A percentile compares a stretch with the other conserved stretches of the same genome.
These are phyloP conservation scores for Coemansia sp. DNA, from an alignment of 192 early-diverging fungal species.

Conservation along the genomic window DNA sequence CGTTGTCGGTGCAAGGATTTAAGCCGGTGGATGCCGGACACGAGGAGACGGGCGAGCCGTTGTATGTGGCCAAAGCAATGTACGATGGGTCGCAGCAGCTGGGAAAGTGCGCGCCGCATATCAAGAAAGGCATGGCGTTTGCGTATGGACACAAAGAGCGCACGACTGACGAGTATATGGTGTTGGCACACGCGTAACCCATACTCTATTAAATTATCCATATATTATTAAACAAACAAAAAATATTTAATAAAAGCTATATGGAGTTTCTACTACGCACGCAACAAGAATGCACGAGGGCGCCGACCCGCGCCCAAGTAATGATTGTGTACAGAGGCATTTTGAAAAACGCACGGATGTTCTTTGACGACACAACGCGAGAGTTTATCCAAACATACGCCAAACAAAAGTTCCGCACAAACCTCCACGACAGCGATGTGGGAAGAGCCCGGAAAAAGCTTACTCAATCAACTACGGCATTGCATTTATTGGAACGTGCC, in stretches of 20 bases:
- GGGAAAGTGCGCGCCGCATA: constrained; percentile 54
- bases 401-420: constrained; percentile 22
- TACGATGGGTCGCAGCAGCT: constrained; percentile 55
- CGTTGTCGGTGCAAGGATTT: constrained; percentile 42
- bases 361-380: constrained; percentile 43
- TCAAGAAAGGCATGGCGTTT: constrained; percentile 54
- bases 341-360: constrained; percentile 33
- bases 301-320: constrained; percentile 13
- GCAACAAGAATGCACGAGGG: background rate
- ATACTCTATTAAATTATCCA: too few species aligned
- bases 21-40: constrained; percentile 40
- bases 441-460: constrained; percentile 19
- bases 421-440: constrained; percentile 23
- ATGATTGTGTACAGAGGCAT: constrained; percentile 33
- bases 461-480: constrained; percentile 18
- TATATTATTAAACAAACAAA: constrained; percentile 14
- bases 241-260: background rate
- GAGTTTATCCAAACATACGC: constrained; percentile 39
- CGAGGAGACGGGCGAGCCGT: constrained; percentile 48
- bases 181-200: constrained; percentile 33
- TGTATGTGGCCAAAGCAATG: constrained; percentile 52
- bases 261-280: constrained; percentile 41
- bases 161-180: constrained; percentile 41
- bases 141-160: constrained; percentile 53
- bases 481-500: constrained; percentile 38